Evolutionary conservation across 129 eudicot species (phyloP).

Genomic region (Solidago caesia): DNA sequence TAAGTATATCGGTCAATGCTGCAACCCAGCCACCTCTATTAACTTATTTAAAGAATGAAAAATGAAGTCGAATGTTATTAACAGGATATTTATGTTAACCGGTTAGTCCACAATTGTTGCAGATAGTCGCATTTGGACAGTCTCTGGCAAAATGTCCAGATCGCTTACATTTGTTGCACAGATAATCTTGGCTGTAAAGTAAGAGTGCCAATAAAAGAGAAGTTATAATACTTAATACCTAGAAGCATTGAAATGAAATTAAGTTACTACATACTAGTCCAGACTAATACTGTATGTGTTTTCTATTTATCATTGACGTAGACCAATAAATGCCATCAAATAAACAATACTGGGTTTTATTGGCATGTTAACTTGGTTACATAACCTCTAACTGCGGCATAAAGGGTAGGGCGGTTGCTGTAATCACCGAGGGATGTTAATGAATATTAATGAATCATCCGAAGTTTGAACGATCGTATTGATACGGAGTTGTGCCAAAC

Average conservation of each 20-base stretch:
- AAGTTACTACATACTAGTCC: not conserved
- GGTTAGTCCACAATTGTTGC: slow-evolving; percentile 84
- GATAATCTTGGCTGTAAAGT: slow-evolving; percentile 54
- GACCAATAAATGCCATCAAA: not conserved
- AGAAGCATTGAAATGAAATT: slow-evolving; percentile 13
- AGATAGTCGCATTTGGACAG: slow-evolving; percentile 69
- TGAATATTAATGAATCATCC: not conserved
- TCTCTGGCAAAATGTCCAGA: slow-evolving; percentile 85
- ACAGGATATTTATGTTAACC: slow-evolving; percentile 45
- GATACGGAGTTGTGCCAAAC: too few relatives aligned
- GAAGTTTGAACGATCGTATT: too few relatives aligned
- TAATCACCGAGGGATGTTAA: not conserved
- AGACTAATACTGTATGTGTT: not conserved
- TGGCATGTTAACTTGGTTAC: not conserved
- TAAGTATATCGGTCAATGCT: not conserved
- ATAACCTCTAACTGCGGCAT: not conserved
- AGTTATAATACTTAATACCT: not conserved
- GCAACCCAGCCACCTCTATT: not conserved
- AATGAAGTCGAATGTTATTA: not conserved
- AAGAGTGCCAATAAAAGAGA: slow-evolving; percentile 3
- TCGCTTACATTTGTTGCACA: slow-evolving; percentile 77
- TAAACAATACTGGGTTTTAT: not conserved
- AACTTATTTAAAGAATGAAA: slow-evolving; percentile 3
- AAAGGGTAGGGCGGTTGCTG: not conserved
- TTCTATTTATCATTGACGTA: not conserved